Percentiles rank a stretch among this genome's conserved stretches.
Evolutionary conservation across 768 basidiomycete genomes (phyloP).

Genomic region (Infundibulicybe gibba): DNA sequence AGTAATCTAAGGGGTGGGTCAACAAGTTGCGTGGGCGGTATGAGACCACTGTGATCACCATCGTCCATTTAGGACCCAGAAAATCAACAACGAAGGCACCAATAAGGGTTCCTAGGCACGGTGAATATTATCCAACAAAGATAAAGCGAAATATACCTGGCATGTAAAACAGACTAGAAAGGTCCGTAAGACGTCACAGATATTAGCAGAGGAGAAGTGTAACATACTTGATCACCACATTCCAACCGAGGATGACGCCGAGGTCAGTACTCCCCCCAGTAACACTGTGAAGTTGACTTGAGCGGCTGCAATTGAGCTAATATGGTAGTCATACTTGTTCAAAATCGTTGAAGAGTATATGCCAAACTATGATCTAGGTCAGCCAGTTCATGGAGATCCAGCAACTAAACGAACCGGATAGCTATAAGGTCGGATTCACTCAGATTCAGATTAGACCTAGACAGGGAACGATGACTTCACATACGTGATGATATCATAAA

Average conservation of each 20-base stretch:
- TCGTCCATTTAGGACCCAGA: constrained; percentile 71
- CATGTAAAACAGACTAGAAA: constrained; percentile 31
- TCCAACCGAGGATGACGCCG: constrained; percentile 75
- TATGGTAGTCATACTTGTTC: constrained; percentile 39
- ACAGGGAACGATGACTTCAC: constrained; percentile 15
- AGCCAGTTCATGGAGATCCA: background rate
- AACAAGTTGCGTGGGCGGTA: too few species aligned
- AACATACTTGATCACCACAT: constrained; percentile 75
- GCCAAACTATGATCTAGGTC: constrained; percentile 50
- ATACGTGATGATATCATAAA: constrained; percentile 79
- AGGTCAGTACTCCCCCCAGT: constrained; percentile 52
- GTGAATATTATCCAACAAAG: background rate
- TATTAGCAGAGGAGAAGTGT: background rate
- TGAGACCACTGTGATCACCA: constrained; percentile 39
- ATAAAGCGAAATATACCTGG: constrained; percentile 21
- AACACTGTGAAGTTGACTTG: constrained; percentile 36
- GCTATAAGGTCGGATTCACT: constrained; percentile 22
- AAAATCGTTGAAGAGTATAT: constrained; percentile 80
- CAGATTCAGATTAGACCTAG: background rate
- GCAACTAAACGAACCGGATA: constrained; percentile 51
- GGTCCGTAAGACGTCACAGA: background rate
- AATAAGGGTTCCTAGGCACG: constrained; percentile 59
- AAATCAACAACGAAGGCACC: constrained; percentile 78
- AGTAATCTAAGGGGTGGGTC: constrained; percentile 43
- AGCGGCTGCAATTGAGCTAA: background rate